Conservation (phyloP, 1,284 basidiomycete genomes). For the Athelia sp. region DNA sequence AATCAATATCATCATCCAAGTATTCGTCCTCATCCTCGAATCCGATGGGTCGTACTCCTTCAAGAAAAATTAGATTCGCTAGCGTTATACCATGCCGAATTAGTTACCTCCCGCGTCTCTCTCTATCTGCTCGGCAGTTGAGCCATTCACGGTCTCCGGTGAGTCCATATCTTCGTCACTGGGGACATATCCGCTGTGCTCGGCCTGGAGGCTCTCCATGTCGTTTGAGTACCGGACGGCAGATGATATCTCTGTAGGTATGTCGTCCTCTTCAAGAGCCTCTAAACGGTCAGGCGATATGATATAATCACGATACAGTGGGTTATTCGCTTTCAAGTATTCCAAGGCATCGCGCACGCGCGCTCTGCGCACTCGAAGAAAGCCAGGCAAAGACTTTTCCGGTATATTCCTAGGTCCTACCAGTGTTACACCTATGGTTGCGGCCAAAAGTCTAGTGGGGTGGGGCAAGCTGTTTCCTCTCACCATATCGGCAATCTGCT, state of each 20-base stretch:
- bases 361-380: conserved; percentile 19
- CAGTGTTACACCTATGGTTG: conserved; percentile 22
- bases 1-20: neutral
- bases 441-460: conserved; percentile 16
- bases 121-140: neutral
- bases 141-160: neutral
- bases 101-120: no score
- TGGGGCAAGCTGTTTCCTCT: conserved; percentile 16
- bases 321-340: conserved; percentile 32
- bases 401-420: conserved; percentile 13
- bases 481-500: conserved; percentile 13
- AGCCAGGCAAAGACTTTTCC: conserved; percentile 11
- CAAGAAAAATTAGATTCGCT: no score
- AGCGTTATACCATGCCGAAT: neutral
- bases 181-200: conserved; percentile 25
- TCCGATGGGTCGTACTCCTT: no score
- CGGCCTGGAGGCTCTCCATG: conserved; percentile 13
- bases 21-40: neutral
- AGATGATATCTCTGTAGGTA: conserved; percentile 23
- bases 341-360: conserved; percentile 17
- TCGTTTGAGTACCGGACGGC: conserved; percentile 16
- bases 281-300: conserved; percentile 18
- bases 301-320: conserved; percentile 23
- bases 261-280: conserved; percentile 23
- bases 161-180: no score